These are phyloP conservation scores for Paradendryphiella salina DNA, from an alignment of 2,329 filamentous ascomycete species.

Conservation along the genomic window DNA sequence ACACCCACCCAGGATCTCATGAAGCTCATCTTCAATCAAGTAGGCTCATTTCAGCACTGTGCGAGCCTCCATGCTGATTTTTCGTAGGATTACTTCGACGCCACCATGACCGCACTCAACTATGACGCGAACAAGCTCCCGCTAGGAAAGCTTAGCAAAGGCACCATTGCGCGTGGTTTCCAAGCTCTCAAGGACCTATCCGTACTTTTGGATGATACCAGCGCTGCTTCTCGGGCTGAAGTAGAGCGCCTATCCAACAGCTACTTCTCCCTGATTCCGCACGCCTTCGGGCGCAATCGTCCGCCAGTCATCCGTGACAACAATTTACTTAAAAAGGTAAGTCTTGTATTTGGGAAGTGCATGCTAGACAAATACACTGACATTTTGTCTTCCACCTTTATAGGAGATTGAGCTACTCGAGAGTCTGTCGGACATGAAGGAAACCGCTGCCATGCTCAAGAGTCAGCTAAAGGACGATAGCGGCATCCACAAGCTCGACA, in stretches of 20 bases:
- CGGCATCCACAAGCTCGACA: constrained; percentile 67
- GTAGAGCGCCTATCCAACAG: constrained; percentile 70
- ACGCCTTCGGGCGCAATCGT: constrained; percentile 73
- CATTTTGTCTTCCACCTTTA: too few species aligned
- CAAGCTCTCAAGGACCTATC: constrained; percentile 75
- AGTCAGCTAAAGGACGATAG: constrained; percentile 54
- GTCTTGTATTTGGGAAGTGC: too few species aligned
- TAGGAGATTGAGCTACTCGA: constrained; percentile 77
- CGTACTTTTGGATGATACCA: constrained; percentile 62
- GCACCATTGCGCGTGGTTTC: constrained; percentile 74
- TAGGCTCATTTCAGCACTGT: neutral
- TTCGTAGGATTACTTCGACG: constrained; percentile 62
- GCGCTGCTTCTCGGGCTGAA: constrained; percentile 53
- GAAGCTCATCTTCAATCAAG: constrained; percentile 79
- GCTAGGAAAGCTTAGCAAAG: constrained; percentile 79
- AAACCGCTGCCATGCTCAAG: constrained; percentile 77
- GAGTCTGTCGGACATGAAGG: constrained; percentile 82
- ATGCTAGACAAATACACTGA: too few species aligned
- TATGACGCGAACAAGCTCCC: constrained; percentile 78
- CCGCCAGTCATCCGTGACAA: constrained; percentile 68
- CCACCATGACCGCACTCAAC: constrained; percentile 67
- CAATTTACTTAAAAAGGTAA: constrained; percentile 61
- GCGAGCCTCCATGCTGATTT: neutral
- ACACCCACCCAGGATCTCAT: constrained; percentile 68
- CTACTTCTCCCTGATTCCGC: constrained; percentile 82